Base-by-base conservation (phyloP, 1,284 basidiomycete genomes). In the Apiotrichum porosum region DNA sequence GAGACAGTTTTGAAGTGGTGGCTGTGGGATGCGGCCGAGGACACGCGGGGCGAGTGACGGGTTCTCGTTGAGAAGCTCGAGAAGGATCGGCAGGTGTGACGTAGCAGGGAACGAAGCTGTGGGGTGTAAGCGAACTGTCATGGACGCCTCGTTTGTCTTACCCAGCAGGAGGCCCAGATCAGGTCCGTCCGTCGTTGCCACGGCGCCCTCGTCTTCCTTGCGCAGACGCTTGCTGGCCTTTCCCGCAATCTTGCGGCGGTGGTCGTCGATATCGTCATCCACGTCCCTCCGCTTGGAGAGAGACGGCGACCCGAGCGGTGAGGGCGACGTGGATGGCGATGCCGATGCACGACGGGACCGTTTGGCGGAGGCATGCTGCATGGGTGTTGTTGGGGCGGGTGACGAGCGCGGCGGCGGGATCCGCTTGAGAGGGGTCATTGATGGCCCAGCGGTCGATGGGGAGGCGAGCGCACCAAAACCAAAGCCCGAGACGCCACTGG, bases 141-240 rank as follows among this genome's bases (percentile, higher is more conserved):
- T 28, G 6, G 24, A 21, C 19, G 17, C 26, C 26, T 31, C n/a
- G n/a, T 8, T 2, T 17, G 18, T 59, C 66, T 48, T 42, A 72
- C 69, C 66, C 9, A 72, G 57, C 36, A 72, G 46, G 3, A 72
- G 50, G 2, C 68, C 70, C 10, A 68, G 49, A 44, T 72, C 70
- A 2, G 66, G 44, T 24, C 57, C 59, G 9, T 60, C 58, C 1
- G 47, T 22, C 5, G 36, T 21, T 6, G 24, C 34, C 3, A 42
- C 34, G 3, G 32, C 36, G 3, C 32, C 17, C 14, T 45, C 50
- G 14, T 31, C 37, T 10, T 54, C 57, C 33, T 61, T 53, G 36
- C 60, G 61, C 4, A 56, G 37, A 9, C 65, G 51, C 57, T 71
- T 71, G 10, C 44, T 41, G 13, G 51, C 44, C 43, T 56, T 54